phyloP scores from a whole-genome alignment of 1,284 basidiomycete genomes.

The Ceratobasidium sp. region DNA sequence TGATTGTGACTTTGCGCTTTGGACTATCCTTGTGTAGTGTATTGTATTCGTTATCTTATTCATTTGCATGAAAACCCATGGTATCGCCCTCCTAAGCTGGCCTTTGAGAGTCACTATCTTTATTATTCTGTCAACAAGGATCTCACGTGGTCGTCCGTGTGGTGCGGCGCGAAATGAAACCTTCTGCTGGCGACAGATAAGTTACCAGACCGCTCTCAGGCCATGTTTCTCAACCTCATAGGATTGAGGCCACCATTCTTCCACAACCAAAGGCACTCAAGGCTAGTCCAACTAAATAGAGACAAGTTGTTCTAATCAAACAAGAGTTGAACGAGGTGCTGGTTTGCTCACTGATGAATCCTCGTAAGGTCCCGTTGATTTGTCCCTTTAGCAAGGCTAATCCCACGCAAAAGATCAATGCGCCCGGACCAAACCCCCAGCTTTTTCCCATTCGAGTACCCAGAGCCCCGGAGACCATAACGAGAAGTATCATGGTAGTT shows the following conservation, averaged over 20 bases:
- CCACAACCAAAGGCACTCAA: slow-evolving; percentile 8
- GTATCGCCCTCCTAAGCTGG: neutral
- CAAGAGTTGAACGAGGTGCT: neutral
- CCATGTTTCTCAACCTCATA: neutral
- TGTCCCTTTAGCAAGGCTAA: neutral
- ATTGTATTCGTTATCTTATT: slow-evolving; percentile 40
- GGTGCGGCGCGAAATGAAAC: neutral
- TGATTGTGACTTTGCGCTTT: slow-evolving; percentile 42
- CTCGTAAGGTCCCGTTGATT: neutral
- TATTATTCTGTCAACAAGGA: neutral
- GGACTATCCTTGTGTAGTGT: slow-evolving; percentile 8
- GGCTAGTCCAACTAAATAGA: slow-evolving; percentile 7
- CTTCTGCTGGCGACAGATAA: neutral
- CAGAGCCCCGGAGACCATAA: neutral
- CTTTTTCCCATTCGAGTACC: neutral
- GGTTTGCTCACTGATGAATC: neutral
- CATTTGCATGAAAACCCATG: slow-evolving; percentile 15
- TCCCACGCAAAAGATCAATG: slow-evolving; percentile 1
- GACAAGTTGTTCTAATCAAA: neutral
- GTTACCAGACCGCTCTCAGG: neutral
- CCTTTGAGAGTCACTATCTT: too few species aligned
- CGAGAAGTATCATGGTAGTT: slow-evolving; percentile 4
- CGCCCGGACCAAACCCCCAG: neutral
- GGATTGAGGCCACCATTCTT: neutral
- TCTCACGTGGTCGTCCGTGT: neutral